These are phyloP conservation scores for Botrytis aclada DNA, from an alignment of 2,329 filamentous ascomycete genomes.

Conservation along the genomic window DNA sequence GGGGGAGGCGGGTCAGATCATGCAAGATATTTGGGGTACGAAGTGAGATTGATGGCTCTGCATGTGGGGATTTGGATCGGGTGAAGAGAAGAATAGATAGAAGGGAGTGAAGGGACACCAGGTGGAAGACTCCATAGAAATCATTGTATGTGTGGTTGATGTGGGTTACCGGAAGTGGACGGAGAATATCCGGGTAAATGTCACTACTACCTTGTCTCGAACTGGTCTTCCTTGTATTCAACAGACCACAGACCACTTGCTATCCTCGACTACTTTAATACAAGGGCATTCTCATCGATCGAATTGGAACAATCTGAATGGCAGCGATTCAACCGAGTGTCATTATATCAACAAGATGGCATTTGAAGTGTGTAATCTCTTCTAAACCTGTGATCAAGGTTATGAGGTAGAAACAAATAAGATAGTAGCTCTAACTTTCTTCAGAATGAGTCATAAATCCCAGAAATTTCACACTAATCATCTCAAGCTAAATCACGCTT, in stretches of 20 bases:
- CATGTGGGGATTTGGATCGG: background rate
- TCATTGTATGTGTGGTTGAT: background rate
- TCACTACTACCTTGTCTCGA: background rate
- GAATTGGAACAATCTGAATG: background rate
- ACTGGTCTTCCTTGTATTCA: no score
- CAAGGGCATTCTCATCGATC: no score
- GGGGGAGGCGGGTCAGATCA: background rate
- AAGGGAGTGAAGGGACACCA: background rate
- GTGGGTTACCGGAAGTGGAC: background rate
- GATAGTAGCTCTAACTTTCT: background rate
- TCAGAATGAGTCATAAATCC: background rate
- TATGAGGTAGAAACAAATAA: background rate
- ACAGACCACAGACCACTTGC: background rate
- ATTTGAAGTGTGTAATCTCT: background rate
- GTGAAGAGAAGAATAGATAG: background rate
- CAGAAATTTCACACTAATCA: background rate
- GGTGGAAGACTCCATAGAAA: background rate
- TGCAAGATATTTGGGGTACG: background rate
- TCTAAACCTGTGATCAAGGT: background rate
- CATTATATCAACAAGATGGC: background rate
- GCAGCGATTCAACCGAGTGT: background rate
- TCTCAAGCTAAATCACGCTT: background rate
- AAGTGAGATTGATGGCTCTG: background rate
- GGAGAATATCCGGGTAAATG: constrained; percentile 5
- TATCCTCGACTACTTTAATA: background rate